These are phyloP conservation scores for Cichorium intybus DNA, from an alignment of 140 eudicot genomes.

Conservation along the genomic window DNA sequence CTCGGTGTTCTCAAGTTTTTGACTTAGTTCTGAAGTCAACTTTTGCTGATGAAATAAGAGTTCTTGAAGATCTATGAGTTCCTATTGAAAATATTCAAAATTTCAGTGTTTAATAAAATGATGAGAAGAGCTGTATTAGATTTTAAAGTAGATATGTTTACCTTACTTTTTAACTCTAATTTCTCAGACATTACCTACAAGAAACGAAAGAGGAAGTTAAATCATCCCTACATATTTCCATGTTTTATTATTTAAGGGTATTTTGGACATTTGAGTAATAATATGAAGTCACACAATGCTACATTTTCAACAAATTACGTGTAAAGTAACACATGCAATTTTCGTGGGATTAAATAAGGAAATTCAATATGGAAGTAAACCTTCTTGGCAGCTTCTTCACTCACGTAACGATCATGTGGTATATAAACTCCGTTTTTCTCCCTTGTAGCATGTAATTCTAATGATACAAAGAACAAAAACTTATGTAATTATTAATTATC, in stretches of 20 bases:
- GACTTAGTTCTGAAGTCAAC: conserved; percentile 45
- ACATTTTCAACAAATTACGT: not conserved
- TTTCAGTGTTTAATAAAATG: conserved; percentile 3
- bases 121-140: not conserved
- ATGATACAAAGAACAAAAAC: not conserved
- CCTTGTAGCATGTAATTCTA: conserved; percentile 62
- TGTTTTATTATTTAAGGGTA: not conserved
- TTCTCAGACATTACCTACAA: conserved; percentile 52
- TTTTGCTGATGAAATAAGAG: conserved; percentile 51
- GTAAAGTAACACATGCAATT: not conserved
- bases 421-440: conserved; percentile 62
- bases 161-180: conserved; percentile 54
- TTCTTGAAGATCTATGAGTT: conserved; percentile 55
- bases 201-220: not conserved
- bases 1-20: conserved; percentile 41
- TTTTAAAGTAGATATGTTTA: conserved; percentile 10
- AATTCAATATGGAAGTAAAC: conserved; percentile 20
- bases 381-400: conserved; percentile 59
- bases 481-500: not conserved
- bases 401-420: conserved; percentile 46
- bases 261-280: not conserved
- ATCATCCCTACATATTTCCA: not conserved
- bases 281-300: not conserved
- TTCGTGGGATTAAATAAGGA: not conserved
- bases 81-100: conserved; percentile 29